A percentile compares a stretch with the other conserved stretches of the same genome.
Evolutionary conservation across 192 early-diverging fungal genomes (phyloP).

Genomic region (Mortierella alpina): DNA sequence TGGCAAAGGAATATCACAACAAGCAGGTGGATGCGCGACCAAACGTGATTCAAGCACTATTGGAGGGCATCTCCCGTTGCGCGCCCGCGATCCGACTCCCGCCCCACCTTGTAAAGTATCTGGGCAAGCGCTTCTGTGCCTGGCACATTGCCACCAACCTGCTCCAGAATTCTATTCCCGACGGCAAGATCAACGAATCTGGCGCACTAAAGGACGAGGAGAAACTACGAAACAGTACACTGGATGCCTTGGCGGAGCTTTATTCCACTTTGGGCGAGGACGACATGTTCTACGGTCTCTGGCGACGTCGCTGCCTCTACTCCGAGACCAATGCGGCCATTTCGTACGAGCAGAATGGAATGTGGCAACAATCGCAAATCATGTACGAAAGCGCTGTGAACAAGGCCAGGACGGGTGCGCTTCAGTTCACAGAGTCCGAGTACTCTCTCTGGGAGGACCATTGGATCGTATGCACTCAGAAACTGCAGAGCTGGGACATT

Average conservation of each 20-base stretch:
- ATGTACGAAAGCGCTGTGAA: constrained; percentile 93
- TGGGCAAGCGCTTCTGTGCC: constrained; percentile 91
- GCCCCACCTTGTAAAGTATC: constrained; percentile 92
- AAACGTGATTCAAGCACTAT: constrained; percentile 94
- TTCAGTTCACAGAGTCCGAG: constrained; percentile 94
- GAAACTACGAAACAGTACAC: constrained; percentile 85
- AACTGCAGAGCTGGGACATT: constrained; percentile 98
- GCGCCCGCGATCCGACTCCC: constrained; percentile 81
- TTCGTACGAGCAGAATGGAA: constrained; percentile 93
- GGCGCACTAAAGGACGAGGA: constrained; percentile 82
- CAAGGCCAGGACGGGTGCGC: constrained; percentile 85
- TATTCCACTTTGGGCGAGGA: constrained; percentile 87
- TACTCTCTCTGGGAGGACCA: constrained; percentile 98
- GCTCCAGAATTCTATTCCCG: constrained; percentile 75
- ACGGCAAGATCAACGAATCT: constrained; percentile 52
- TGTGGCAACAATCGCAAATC: constrained; percentile 92
- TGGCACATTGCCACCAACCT: constrained; percentile 91
- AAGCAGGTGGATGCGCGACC: constrained; percentile 82
- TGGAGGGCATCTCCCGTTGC: constrained; percentile 88
- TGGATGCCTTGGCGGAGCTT: constrained; percentile 91
- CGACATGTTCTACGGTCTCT: constrained; percentile 93
- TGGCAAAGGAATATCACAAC: constrained; percentile 92
- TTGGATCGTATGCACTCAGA: constrained; percentile 91
- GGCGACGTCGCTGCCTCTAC: constrained; percentile 90
- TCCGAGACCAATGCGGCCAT: constrained; percentile 95